Percentiles rank a stretch among this genome's conserved stretches.
Evolutionary conservation across 2,329 filamentous ascomycete species (phyloP).

Genomic region (Harringtonia aguacate): DNA sequence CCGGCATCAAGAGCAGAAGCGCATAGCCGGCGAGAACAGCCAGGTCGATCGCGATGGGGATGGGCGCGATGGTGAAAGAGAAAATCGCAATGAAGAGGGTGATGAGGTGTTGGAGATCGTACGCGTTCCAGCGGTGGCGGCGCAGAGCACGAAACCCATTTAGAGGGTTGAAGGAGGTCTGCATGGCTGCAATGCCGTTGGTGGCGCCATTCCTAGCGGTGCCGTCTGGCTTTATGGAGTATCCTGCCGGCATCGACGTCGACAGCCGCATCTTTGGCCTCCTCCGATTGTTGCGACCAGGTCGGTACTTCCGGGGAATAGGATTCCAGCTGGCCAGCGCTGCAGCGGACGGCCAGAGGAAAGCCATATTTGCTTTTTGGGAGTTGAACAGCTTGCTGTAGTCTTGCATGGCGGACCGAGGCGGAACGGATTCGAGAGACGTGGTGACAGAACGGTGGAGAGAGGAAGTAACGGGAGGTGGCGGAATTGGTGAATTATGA

Average conservation of each 20-base stretch:
- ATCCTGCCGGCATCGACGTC: conserved; percentile 10
- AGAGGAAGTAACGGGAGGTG: neutral
- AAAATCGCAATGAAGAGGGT: conserved; percentile 68
- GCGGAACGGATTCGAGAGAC: neutral
- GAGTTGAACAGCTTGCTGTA: conserved; percentile 9
- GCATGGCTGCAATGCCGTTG: conserved; percentile 61
- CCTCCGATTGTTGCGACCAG: conserved; percentile 11
- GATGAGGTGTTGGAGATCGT: conserved; percentile 77
- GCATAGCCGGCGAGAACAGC: conserved; percentile 56
- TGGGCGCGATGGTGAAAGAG: conserved; percentile 71
- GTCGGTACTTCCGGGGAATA: conserved; percentile 20
- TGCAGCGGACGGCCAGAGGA: conserved; percentile 16
- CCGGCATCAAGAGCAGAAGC: conserved; percentile 65
- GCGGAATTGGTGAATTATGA: no score
- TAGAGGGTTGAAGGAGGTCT: conserved; percentile 72
- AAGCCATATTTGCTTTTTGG: conserved; percentile 19
- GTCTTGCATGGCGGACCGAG: conserved; percentile 16
- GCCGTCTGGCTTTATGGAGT: conserved; percentile 5
- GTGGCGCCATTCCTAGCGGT: neutral
- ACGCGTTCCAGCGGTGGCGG: conserved; percentile 67
- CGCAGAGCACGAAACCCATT: conserved; percentile 69
- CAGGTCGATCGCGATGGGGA: conserved; percentile 70
- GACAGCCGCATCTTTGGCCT: conserved; percentile 8
- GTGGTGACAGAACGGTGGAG: neutral
- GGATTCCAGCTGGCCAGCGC: conserved; percentile 20